Base-by-base conservation (phyloP, 192 early-diverging fungal genomes). In the Backusella morwellensis region DNA sequence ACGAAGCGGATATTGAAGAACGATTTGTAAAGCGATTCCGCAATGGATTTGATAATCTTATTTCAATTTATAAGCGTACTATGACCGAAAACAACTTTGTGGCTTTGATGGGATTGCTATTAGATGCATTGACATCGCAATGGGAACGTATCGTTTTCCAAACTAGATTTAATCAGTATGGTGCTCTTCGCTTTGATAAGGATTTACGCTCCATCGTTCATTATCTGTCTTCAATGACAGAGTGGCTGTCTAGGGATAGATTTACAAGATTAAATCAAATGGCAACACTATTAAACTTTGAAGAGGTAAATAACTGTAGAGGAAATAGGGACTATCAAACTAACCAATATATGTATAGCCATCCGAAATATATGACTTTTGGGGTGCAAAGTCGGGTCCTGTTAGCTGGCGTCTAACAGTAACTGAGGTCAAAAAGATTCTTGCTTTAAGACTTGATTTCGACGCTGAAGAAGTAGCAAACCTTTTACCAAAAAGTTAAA, bases 151-250 rank as follows among this genome's bases (percentile, higher is more conserved):
- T 94, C 23, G 88, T 98, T 32, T 82, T 94, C 35, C 88, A 91
- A 73, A 91, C 90, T n/a, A 93, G 93, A 68, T 99, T 97, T 83
- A 99, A 94, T 81, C 92, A 94, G 83, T 90, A 96, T 50, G 98
- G 98, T 0, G 95, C 94, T 4, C 86, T 98, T 36, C 89, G 93
- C 66, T 96, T 98, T 78, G 98, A 99, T 71, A 94, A 94, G 81
- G 97, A 99, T 78, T 79, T 98, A 11, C 88, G 98, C 1, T 82
- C 88, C 12, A 82, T 97, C 9, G 90, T 84, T 42, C 86, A 89
- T 36, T 91, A 91, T 73, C 72, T 96, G n/a, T 86, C 91, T 32
- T 75, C 77, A 7, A 81, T 90, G 72, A 87, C 93, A 0, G 84
- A 85, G 3, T 88, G 85, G 81, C 77, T 89, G 9, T 81, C 92